Percentiles rank a stretch among this genome's conserved stretches.
phyloP scores from a whole-genome alignment of 129 eudicot species.

The Glebionis coronaria region DNA sequence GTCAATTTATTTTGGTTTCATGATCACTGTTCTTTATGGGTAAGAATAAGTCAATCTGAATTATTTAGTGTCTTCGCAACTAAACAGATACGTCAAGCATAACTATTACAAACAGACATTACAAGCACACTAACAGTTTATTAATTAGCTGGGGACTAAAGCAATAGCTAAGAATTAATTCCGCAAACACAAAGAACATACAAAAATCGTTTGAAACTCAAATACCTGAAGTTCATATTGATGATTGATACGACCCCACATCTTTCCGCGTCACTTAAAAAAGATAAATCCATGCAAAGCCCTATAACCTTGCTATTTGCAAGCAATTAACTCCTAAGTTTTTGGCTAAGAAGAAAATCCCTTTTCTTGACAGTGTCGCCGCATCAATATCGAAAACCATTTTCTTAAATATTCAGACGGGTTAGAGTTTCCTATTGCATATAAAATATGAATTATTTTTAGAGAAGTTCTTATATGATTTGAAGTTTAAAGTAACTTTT shows the following conservation, averaged over 20 bases:
- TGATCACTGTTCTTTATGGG: too few species aligned
- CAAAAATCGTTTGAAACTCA: not conserved
- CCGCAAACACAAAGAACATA: not conserved
- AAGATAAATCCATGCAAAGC: constrained; percentile 84
- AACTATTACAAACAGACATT: too few species aligned
- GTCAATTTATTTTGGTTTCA: too few species aligned
- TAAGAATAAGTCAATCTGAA: too few species aligned
- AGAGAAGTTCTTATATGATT: not conserved
- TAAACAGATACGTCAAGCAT: too few species aligned
- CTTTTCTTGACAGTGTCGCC: constrained; percentile 54
- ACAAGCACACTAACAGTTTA: too few species aligned
- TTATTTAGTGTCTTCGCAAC: too few species aligned
- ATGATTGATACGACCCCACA: constrained; percentile 88
- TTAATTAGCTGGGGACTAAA: too few species aligned
- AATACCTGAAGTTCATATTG: constrained; percentile 88
- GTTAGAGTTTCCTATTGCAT: constrained; percentile 31
- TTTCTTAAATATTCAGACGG: constrained; percentile 36
- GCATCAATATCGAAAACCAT: constrained; percentile 56
- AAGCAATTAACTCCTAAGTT: constrained; percentile 59
- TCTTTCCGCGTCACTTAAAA: constrained; percentile 77
- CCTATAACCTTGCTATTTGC: constrained; percentile 66
- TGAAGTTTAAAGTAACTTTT: constrained; percentile 44
- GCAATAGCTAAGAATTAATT: too few species aligned
- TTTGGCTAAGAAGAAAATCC: constrained; percentile 67
- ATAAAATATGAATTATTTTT: too few species aligned